Evolutionary conservation across 1,284 basidiomycete genomes (phyloP).

Genomic region (Porogramme epimiltina): DNA sequence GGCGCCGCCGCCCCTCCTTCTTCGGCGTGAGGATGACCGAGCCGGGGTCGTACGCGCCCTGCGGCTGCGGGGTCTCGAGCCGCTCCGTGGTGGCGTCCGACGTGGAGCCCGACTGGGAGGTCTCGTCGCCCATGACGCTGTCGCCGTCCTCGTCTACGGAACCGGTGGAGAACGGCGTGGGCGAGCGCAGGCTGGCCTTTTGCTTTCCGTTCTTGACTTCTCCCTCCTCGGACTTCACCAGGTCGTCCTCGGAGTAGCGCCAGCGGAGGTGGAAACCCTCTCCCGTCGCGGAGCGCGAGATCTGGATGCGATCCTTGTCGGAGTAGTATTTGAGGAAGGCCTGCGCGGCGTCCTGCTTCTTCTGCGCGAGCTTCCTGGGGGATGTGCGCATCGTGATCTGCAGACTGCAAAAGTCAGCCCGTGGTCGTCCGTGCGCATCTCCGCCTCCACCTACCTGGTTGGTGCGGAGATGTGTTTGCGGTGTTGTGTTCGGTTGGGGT

Average conservation of each 20-base stretch:
- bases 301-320: neutral
- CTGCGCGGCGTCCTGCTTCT: neutral
- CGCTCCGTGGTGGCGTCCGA: neutral
- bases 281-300: conserved; percentile 5
- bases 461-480: too few species aligned
- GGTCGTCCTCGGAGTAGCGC: conserved; percentile 7
- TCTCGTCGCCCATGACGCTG: conserved; percentile 15
- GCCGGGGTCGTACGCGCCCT: conserved; percentile 8
- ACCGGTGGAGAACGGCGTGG: neutral
- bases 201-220: neutral
- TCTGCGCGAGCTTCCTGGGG: neutral
- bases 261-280: conserved; percentile 9
- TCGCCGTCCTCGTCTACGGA: conserved; percentile 11
- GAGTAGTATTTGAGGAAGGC: conserved; percentile 2
- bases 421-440: too few species aligned
- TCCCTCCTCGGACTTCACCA: neutral
- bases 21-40: conserved; percentile 15
- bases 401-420: too few species aligned
- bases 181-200: neutral
- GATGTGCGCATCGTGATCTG: neutral
- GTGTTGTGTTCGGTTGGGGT: too few species aligned
- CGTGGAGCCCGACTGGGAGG: neutral
- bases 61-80: conserved; percentile 5
- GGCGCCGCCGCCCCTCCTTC: conserved; percentile 8
- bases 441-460: too few species aligned